Base-by-base conservation (phyloP, 1,284 basidiomycete genomes). In the Cutaneotrichosporon sp. region DNA sequence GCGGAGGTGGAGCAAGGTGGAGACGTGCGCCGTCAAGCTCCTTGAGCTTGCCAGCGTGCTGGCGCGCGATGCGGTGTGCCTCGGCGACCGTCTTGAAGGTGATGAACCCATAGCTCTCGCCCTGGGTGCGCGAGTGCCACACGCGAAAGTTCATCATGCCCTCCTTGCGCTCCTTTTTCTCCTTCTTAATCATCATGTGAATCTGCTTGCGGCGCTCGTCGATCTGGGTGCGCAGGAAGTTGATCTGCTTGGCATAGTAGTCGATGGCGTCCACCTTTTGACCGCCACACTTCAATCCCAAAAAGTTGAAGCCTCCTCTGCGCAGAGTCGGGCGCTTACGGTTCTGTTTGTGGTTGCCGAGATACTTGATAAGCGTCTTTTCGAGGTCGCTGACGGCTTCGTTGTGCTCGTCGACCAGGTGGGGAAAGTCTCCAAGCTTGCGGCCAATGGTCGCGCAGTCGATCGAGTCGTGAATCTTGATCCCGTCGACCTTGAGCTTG, bases 11-110 rank as follows among this genome's bases (percentile, higher is more conserved):
- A 2, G 66, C 66, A 17, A 72, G 65, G 23, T 68, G 64, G 9
- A 77, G 46, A 18, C 55, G 51, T 1, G 75, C 74, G 2, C 75
- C 74, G 13, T 63, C 64, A 4, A 77, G 61, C 56, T 75, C 74
- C 49, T 71, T 72, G 20, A 65, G 56, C 17, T 52, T 57, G 14
- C 75, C 75, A 5, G 60, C 59, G 52, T 77, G 74, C 10, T 65
- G 49, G 8, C 69, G 60, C 22, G 74, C 73, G 48, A 77, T 76
- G 7, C 74, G 67, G 58, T 76, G 75, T 0, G 92, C 90, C 65
- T 91, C 93, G 0, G 89, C 85, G 10, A 96, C 87, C 0, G 90
- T 86, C 47, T 88, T 90, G 84, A 96, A 88, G 20, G 89, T 91
- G 3, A 91, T 90, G 70, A 94, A 94, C 14, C 90, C 92, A 72